phyloP scores from a whole-genome alignment of 306 rosid genomes.

The Inga laurina region DNA sequence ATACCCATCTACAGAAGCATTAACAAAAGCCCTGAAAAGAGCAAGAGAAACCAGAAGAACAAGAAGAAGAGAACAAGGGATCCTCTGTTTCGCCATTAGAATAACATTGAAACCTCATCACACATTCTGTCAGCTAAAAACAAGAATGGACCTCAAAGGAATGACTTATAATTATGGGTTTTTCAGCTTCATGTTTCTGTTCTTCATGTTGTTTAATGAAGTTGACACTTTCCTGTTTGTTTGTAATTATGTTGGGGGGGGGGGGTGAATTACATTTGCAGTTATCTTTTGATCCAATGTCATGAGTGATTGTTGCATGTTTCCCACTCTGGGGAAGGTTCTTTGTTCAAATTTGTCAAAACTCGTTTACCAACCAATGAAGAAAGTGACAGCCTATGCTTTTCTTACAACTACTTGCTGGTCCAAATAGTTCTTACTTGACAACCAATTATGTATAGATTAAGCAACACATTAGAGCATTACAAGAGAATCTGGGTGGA shows the following conservation, averaged over 20 bases:
- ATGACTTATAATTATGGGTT: background rate
- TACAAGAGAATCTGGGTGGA: background rate
- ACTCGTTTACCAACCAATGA: conserved; percentile 26
- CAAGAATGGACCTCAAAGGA: background rate
- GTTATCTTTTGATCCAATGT: background rate
- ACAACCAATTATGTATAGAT: conserved; percentile 21
- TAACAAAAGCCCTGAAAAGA: background rate
- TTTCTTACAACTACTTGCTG: conserved; percentile 22
- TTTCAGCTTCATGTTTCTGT: background rate
- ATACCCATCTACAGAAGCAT: conserved; percentile 21
- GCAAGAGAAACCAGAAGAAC: conserved; percentile 8
- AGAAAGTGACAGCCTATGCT: conserved; percentile 20
- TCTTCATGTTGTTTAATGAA: background rate
- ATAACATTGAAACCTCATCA: background rate
- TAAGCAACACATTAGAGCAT: conserved; percentile 16
- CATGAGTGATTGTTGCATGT: background rate
- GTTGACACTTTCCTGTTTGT: background rate
- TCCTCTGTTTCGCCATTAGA: conserved; percentile 20
- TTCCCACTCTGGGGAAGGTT: background rate
- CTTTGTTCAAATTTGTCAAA: conserved; percentile 11
- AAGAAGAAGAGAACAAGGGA: conserved; percentile 13
- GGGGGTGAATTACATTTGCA: background rate
- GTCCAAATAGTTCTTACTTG: conserved; percentile 21
- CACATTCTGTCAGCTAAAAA: background rate
- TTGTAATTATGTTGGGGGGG: background rate